These are phyloP conservation scores for Rhizodiscina lignyota DNA, from an alignment of 495 filamentous ascomycete genomes.

Conservation along the genomic window DNA sequence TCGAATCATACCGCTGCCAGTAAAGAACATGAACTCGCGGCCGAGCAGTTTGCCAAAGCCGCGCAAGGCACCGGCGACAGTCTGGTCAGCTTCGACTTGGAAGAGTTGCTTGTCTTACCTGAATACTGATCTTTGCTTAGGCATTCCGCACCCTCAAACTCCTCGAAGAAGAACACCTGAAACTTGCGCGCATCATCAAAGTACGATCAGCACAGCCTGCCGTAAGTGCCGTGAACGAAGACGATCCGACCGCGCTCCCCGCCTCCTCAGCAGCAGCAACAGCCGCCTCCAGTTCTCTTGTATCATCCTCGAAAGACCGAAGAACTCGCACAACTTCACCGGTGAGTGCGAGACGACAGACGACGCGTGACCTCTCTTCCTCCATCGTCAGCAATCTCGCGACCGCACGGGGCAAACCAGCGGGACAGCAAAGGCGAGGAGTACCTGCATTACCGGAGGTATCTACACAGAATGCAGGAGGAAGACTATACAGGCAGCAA, in stretches of 20 bases:
- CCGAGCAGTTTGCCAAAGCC: constrained; percentile 75
- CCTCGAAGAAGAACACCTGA: constrained; percentile 72
- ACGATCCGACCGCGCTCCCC: too few species aligned
- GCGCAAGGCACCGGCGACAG: constrained; percentile 54
- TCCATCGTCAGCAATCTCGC: constrained; percentile 88
- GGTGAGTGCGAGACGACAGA: constrained; percentile 9
- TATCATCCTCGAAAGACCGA: too few species aligned
- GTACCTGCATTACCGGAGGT: constrained; percentile 47
- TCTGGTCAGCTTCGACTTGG: background rate
- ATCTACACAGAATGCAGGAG: constrained; percentile 58
- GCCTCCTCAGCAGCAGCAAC: too few species aligned
- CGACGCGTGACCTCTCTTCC: constrained; percentile 56
- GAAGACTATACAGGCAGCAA: constrained; percentile 40
- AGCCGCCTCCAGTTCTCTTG: too few species aligned
- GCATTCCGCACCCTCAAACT: constrained; percentile 69
- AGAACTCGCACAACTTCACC: background rate
- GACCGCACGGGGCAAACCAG: constrained; percentile 71
- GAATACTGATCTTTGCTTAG: constrained; percentile 16
- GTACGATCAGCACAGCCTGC: background rate
- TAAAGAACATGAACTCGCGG: constrained; percentile 76
- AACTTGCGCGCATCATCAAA: constrained; percentile 61
- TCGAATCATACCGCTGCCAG: constrained; percentile 64
- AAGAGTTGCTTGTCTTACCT: constrained; percentile 3
- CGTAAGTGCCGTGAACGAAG: too few species aligned
- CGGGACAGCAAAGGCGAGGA: constrained; percentile 36